Percentiles rank a stretch among this genome's conserved stretches.
phyloP scores from a whole-genome alignment of 2,329 filamentous ascomycete species.

The Trichoderma sp. region DNA sequence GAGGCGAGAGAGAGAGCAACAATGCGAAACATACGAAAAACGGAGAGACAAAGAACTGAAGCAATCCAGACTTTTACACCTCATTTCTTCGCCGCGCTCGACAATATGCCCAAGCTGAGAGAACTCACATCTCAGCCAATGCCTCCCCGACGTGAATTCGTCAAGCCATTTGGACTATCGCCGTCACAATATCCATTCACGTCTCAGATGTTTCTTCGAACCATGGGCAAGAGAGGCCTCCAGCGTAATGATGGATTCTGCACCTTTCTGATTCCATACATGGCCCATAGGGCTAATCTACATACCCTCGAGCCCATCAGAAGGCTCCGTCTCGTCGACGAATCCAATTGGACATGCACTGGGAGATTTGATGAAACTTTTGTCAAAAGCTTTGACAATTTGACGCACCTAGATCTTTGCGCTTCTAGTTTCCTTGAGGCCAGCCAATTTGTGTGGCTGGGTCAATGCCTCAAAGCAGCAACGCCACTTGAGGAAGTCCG shows the following conservation, averaged over 20 bases:
- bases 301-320: background rate
- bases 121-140: background rate
- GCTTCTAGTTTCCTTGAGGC: background rate
- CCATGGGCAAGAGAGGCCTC: too few species aligned
- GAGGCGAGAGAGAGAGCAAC: too few species aligned
- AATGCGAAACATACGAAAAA: background rate
- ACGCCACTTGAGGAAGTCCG: background rate
- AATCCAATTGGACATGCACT: background rate
- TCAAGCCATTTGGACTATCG: background rate
- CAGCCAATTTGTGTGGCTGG: background rate
- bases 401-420: background rate
- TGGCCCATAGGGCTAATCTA: background rate
- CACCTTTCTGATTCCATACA: background rate
- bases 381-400: background rate
- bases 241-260: background rate
- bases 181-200: background rate
- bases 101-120: background rate
- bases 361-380: background rate
- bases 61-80: background rate
- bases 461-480: background rate
- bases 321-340: background rate
- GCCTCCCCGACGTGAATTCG: background rate
- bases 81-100: background rate
- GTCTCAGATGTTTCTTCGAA: background rate
- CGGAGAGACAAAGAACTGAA: background rate